Evolutionary conservation across 1,139 yeast genomes (phyloP), one percentile per base, ranked within the genome.

Genomic region (Lodderomyces metapsilosis): DNA sequence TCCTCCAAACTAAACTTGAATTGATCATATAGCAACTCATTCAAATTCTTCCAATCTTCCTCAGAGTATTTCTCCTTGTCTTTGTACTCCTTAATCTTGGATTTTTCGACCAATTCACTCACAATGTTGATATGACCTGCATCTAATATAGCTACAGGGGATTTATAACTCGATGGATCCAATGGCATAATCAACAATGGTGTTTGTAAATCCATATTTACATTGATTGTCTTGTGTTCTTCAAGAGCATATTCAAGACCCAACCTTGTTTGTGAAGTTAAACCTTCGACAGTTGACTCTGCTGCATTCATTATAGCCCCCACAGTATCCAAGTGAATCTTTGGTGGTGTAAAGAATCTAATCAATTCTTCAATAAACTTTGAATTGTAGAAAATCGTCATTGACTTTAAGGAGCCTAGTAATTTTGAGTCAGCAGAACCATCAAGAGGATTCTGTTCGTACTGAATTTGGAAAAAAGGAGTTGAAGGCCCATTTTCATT

Each of bases 301-400:
- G 99, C 98, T 0, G 96, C 98, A 59, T 82, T 86, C 81, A 94
- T 81, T 22, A 94, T 80, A 5, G 95, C 95, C 23, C 92, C 95
- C 31, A 94, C 80, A 0, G 98, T 89, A 55, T 89, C 96, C 45
- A 84, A 69, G 54, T 91, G 96, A 28, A 82, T 80, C 45, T 80
- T 81, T 11, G 97, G 96, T 1, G 98, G 96, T 36, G 77, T 81
- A 68, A 94, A 92, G 56, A 94, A 92, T 43, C 62, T 65, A 11
- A 77, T 71, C 37, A 92, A 71, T 43, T 82, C 87, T 52, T 89
- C 94, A 35, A 92, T 73, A 54, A 94, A 88, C 40, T 68, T 75
- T 5, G 89, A 84, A 59, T 91, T 91, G 60, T 92, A 92, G 55
- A 86, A 88, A 13, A 94, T 81, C 0, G 96, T 88, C 82, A 92